Conservation (phyloP, 73 alveolate species). For the Tetrahymena malaccensis region DNA sequence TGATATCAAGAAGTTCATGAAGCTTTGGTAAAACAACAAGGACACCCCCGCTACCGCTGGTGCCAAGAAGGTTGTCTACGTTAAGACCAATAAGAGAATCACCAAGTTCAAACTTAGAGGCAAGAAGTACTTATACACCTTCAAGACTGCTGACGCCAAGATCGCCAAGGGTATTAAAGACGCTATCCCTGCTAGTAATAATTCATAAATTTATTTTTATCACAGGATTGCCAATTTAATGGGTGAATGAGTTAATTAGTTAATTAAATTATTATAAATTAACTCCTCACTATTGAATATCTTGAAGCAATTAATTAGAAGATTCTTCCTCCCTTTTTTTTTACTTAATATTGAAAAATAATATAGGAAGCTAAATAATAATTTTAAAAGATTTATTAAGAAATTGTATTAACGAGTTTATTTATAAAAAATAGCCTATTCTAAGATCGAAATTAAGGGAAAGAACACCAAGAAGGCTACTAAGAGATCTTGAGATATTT, state of each 20-base stretch:
- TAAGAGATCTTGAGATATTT: background rate
- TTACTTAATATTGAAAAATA: no score
- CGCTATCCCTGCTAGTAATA: conserved; percentile 32
- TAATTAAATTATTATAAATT: no score
- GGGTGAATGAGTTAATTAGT: no score
- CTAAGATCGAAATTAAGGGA: background rate
- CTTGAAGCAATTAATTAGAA: background rate
- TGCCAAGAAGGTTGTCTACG: conserved; percentile 8
- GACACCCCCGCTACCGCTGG: background rate
- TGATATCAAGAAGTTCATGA: background rate
- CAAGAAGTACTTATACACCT: conserved; percentile 29
- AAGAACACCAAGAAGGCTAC: background rate
- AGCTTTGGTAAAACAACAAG: background rate
- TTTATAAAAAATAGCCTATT: background rate
- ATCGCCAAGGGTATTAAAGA: conserved; percentile 29
- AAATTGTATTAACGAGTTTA: background rate
- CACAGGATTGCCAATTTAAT: no score
- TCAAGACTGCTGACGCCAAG: conserved; percentile 38
- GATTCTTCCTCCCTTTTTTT: background rate
- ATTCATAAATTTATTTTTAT: background rate
- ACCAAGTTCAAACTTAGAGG: conserved; percentile 44
- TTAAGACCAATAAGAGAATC: conserved; percentile 31
- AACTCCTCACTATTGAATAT: background rate
- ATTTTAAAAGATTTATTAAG: background rate
- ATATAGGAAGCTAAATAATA: background rate